These are phyloP conservation scores for Rubia tinctorum DNA, from an alignment of 305 asterid species.

Conservation along the genomic window DNA sequence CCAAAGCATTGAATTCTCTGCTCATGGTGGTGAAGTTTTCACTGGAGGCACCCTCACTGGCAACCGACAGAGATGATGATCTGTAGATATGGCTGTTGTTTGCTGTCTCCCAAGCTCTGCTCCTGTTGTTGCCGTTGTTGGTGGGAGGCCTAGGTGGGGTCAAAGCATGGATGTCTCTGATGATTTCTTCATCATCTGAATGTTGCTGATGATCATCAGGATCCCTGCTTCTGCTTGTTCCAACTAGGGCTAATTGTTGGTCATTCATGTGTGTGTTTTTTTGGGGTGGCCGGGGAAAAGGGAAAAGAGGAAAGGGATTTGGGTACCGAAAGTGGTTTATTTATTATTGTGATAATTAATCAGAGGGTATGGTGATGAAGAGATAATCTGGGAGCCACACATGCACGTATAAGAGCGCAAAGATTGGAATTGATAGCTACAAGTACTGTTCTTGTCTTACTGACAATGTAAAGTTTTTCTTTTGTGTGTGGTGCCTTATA, in stretches of 20 bases:
- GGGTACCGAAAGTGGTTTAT: not conserved
- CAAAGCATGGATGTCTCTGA: constrained; percentile 76
- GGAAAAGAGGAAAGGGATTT: constrained; percentile 2
- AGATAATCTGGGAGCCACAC: constrained; percentile 41
- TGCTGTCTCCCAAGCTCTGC: constrained; percentile 42
- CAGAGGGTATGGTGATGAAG: constrained; percentile 3
- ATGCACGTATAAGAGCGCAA: constrained; percentile 30
- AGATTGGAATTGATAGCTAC: constrained; percentile 1
- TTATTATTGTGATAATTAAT: constrained; percentile 14
- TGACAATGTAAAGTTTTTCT: not conserved
- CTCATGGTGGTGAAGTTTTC: constrained; percentile 76
- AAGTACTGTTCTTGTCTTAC: not conserved
- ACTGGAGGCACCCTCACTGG: constrained; percentile 34
- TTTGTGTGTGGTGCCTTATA: not conserved
- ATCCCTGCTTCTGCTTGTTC: constrained; percentile 19
- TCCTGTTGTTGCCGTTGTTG: not conserved
- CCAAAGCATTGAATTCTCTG: constrained; percentile 75
- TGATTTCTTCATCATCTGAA: constrained; percentile 28
- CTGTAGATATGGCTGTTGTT: constrained; percentile 47
- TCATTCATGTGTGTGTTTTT: constrained; percentile 34
- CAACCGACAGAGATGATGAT: constrained; percentile 51
- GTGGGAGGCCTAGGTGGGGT: constrained; percentile 52
- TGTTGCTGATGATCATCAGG: constrained; percentile 14
- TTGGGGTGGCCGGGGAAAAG: constrained; percentile 11
- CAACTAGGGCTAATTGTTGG: constrained; percentile 41